A percentile compares a stretch with the other conserved stretches of the same genome.
Conservation (phyloP, 257 asterid genomes). For the Ocimum tenuiflorum region DNA sequence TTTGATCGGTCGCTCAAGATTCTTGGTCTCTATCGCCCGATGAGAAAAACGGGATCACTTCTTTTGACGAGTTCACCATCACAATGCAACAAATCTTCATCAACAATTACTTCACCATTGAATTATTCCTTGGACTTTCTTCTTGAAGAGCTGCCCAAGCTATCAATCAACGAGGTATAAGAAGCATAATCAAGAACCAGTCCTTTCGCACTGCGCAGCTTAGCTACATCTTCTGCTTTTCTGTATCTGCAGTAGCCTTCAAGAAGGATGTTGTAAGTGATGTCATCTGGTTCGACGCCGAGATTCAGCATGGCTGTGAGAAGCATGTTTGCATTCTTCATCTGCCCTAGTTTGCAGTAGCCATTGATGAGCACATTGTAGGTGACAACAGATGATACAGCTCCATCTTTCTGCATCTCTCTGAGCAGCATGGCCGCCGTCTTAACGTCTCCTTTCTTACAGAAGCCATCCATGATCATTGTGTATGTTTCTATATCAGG, state of each 20-base stretch:
- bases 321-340: conserved; percentile 73
- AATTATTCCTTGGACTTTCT: conserved; percentile 20
- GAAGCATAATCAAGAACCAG: conserved; percentile 76
- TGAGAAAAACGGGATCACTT: too few relatives aligned
- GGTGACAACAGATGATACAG: conserved; percentile 47
- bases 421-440: conserved; percentile 54
- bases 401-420: conserved; percentile 73
- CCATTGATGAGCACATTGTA: conserved; percentile 83
- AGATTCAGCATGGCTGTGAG: conserved; percentile 75
- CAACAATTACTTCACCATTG: not conserved
- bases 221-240: conserved; percentile 37
- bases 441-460: conserved; percentile 69
- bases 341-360: conserved; percentile 74
- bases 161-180: conserved; percentile 46
- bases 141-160: conserved; percentile 42
- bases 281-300: conserved; percentile 70
- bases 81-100: not conserved
- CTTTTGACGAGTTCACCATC: too few relatives aligned
- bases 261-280: conserved; percentile 68
- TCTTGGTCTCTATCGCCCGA: too few relatives aligned
- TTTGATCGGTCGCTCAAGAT: too few relatives aligned
- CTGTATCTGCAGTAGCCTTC: conserved; percentile 64
- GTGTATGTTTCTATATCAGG: conserved; percentile 59
- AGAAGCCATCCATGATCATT: conserved; percentile 61
- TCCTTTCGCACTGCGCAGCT: conserved; percentile 64